Evolutionary conservation across 345 rosid species (phyloP).

Genomic region (Ceriops tagal): DNA sequence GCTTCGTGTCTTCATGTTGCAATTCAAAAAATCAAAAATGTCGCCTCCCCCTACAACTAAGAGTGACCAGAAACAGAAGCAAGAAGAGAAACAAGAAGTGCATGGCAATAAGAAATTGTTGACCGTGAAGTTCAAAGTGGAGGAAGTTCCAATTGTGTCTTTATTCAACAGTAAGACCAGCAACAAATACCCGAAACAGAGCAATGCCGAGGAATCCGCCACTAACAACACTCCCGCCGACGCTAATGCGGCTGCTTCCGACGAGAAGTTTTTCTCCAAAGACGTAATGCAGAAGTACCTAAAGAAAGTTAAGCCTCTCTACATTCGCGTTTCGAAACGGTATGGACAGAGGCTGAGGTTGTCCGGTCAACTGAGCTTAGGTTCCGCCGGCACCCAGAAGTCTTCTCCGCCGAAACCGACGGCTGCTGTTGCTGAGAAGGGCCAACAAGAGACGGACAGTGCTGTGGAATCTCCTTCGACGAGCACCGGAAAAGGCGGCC

Average conservation of each 20-base stretch:
- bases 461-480: slow-evolving; percentile 5
- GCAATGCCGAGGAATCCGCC: slow-evolving; percentile 32
- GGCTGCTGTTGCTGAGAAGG: slow-evolving; percentile 14
- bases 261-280: slow-evolving; percentile 45
- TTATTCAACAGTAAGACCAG: slow-evolving; percentile 67
- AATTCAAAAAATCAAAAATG: slow-evolving; percentile 49
- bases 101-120: slow-evolving; percentile 39
- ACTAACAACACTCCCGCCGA: background rate
- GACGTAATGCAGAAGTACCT: slow-evolving; percentile 76
- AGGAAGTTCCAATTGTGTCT: slow-evolving; percentile 71
- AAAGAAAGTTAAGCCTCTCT: slow-evolving; percentile 88
- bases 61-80: slow-evolving; percentile 8
- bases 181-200: slow-evolving; percentile 33
- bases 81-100: slow-evolving; percentile 25
- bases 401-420: slow-evolving; percentile 17
- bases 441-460: slow-evolving; percentile 21
- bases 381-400: slow-evolving; percentile 22
- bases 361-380: slow-evolving; percentile 47
- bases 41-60: background rate
- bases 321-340: slow-evolving; percentile 73
- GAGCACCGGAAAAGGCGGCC: slow-evolving; percentile 22
- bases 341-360: slow-evolving; percentile 65
- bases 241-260: background rate
- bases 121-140: slow-evolving; percentile 66
- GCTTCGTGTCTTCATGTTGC: slow-evolving; percentile 70